Base-by-base conservation (phyloP, 352 stramenopile species). In the Plasmopara viticola region DNA sequence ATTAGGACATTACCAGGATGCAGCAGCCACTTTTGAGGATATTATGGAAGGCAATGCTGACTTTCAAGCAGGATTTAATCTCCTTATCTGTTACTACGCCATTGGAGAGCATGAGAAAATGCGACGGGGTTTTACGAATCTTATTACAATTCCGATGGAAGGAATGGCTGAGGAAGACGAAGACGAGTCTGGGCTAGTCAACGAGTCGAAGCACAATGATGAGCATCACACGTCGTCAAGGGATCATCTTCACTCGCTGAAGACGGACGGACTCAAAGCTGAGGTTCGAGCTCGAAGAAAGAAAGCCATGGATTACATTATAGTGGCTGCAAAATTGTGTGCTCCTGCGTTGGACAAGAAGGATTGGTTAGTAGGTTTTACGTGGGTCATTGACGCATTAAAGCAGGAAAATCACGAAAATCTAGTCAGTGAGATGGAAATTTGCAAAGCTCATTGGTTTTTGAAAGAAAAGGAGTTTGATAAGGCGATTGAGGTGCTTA, bases 81-180 rank as follows among this genome's bases (percentile, higher is more conserved):
- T 98, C 43, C 85, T 98, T 29, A 80, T 98, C 48, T 99, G 96
- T 65, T 97, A 98, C 65, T 98, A 97, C 50, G 94, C 94, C 3
- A 86, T 98, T 43, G 95, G 95, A 25, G 91, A 99, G 65, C 74
- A 92, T 34, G 87, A 97, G 43, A 97, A 93, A 44, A 97, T 98
- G 86, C 89, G 92, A 29, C 78, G 84, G 13, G 79, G 80, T 3
- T 98, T 98, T 66, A 85, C 84, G 7, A 95, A 88, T 53, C 73
- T 97, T 29, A 86, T 98, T 44, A 76, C 72, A 8, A 94, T 97
- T 47, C 84, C 86, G 13, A 95, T 98, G 73, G 84, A 96, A 42
- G 69, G 72, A 5, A 54, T 92, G 52, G 84, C 68, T 5, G 86
- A 93, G 9, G 85, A 96, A 37, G 80, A 90, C 9, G 87, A 97